Base-by-base conservation (phyloP, 2,329 filamentous ascomycete species). In the Zymoseptoria tritici region DNA sequence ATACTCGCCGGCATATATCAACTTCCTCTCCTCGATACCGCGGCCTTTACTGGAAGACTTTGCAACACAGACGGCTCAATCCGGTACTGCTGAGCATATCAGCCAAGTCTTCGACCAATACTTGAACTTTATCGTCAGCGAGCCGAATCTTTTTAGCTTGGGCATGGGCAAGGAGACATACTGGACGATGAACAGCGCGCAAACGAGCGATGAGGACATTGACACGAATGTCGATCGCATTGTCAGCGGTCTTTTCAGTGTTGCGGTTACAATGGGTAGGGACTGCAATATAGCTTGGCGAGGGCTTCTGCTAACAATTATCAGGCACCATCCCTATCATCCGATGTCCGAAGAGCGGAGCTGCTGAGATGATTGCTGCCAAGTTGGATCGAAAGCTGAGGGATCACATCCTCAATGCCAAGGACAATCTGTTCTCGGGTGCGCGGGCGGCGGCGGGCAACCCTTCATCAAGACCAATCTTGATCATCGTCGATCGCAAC, bases 101-200 rank as follows among this genome's bases (percentile, higher is more conserved):
- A 87, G 92, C 2, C 92, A 97, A 70, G 84, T 99, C 6, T 99
- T 87, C 69, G 94, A 99, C 73, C 94, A 99, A 73, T 97, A 97
- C 71, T 81, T 99, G 57, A 97, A 99, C 76, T 99, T 97, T 71
- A 89, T 97, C 64, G 93, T 97, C 50, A 90, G 90, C 36, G 94
- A 99, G 73, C 92, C 93, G 4, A 93, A 97, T 73, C 80, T 99
- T 4, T 99, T 99, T 77, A 96, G 90, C 71, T 79, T 99, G 62
- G 92, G 92, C 9, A 89, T 97, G 83, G 88, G 91, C 65, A 94
- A 94, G 67, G 89, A 96, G 73, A 90, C 90, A 8, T 99, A 99
- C 74, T 95, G 90, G 85, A 91, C 90, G n/a, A 80, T 99, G 71
- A 97, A 97, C 77, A 97, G 92, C 74, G 89, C 89, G 16, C 87